These are phyloP conservation scores for Perkinsela sp. DNA, from an alignment of 208 protist genomes.

Conservation along the genomic window DNA sequence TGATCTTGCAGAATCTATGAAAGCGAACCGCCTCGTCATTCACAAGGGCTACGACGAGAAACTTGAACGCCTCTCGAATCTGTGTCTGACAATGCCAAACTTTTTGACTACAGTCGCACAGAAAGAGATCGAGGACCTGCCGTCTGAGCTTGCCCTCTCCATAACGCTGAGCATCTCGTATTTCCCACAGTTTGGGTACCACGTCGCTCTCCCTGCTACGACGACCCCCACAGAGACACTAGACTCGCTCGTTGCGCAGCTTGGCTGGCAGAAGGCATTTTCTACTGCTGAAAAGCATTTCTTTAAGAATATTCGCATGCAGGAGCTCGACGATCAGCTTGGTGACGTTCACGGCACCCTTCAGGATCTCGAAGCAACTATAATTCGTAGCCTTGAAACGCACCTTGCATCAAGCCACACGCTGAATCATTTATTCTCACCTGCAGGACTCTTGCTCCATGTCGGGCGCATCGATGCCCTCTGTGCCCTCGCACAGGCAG, in stretches of 20 bases:
- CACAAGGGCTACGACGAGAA: not conserved
- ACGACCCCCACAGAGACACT: not conserved
- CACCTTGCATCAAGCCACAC: not conserved
- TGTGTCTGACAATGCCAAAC: not conserved
- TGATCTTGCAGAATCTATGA: not conserved
- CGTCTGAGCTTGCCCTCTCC: not conserved
- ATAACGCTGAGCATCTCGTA: slow-evolving; percentile 2
- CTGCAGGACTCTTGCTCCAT: not conserved
- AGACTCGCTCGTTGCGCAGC: not conserved
- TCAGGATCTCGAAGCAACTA: slow-evolving; percentile 6
- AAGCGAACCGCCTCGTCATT: not conserved
- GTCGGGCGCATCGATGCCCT: slow-evolving; percentile 4
- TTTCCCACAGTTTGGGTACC: slow-evolving; percentile 5
- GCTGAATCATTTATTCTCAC: not conserved
- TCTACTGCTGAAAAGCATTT: slow-evolving; percentile 3
- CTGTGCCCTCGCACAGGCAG: slow-evolving; percentile 1
- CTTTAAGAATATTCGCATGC: slow-evolving; percentile 7
- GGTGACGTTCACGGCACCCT: slow-evolving; percentile 8
- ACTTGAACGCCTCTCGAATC: not conserved
- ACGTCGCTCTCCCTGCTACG: not conserved
- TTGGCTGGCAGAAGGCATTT: not conserved
- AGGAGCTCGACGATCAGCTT: slow-evolving; percentile 8
- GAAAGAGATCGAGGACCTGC: not conserved
- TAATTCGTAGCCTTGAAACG: slow-evolving; percentile 1
- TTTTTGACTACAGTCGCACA: slow-evolving; percentile 3